Base-by-base conservation (phyloP, 2,329 filamentous ascomycete species). In the Plenodomus lindquistii region DNA sequence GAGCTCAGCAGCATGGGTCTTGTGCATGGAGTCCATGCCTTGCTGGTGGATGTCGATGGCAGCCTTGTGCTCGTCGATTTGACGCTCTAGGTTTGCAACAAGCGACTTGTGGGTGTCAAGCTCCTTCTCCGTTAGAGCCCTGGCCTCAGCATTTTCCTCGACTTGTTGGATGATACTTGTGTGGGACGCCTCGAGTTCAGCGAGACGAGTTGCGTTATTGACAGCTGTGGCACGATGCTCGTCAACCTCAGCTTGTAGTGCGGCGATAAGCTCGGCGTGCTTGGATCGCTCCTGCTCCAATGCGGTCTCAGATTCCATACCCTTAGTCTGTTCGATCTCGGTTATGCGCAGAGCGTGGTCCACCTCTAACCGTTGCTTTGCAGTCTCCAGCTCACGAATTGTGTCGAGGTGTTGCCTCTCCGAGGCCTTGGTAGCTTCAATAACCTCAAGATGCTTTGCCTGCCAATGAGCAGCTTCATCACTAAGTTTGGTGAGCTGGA, bases 191-290 rank as follows among this genome's bases (percentile, higher is more conserved):
- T 96, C 91, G 13, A 96, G 79, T 56, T 88, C 83, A 2, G 85
- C 79, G 22, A 96, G 85, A 61, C 86, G 89, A 34, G 81, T 69
- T 11, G 85, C 78, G 61, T 92, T 89, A 57, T 77, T 80, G 54
- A 82, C 81, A 60, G 95, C 86, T 31, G 88, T 83, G 3, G 81
- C 76, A 74, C 89, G 92, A 74, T 96, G 91, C 66, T 91, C 85
- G 42, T 92, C 85, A 44, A 97, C 86, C 67, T 96, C 87, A 50
- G 75, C 80, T 54, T 88, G 87, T 36, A 97, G 74, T 18, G 75
- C 66, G 44, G 79, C 77, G 10, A 85, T 73, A 18, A 79, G 78
- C 31, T 81, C 77, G 50, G 85, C 77, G 19, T 78, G 75, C 55
- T 73, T 72, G 4, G 59, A 34, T 15, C 70, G 69, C 63, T 78